A percentile compares a stretch with the other conserved stretches of the same genome.
These are phyloP conservation scores for Moricandia arvensis DNA, from an alignment of 345 rosid species.

Conservation along the genomic window DNA sequence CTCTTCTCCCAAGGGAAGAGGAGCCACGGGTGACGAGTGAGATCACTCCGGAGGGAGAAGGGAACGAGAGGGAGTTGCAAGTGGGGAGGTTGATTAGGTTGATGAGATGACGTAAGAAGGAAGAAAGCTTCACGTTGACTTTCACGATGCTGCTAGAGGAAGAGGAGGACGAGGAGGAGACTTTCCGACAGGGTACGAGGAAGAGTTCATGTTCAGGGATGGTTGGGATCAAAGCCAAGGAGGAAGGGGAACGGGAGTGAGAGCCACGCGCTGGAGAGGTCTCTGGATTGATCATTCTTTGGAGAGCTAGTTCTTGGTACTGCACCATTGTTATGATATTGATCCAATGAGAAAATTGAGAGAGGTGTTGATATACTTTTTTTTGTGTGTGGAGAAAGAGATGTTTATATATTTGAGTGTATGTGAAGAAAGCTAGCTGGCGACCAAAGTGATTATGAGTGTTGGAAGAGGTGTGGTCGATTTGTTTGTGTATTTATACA, in stretches of 20 bases:
- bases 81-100: slow-evolving; percentile 44
- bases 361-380: background rate
- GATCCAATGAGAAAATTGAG: background rate
- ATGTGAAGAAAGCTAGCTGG: slow-evolving; percentile 48
- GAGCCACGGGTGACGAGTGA: slow-evolving; percentile 43
- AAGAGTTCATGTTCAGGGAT: slow-evolving; percentile 43
- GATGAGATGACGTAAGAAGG: slow-evolving; percentile 60
- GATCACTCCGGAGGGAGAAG: slow-evolving; percentile 35
- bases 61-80: slow-evolving; percentile 58
- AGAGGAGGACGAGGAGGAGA: slow-evolving; percentile 12
- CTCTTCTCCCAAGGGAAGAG: slow-evolving; percentile 65
- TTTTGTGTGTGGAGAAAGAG: background rate
- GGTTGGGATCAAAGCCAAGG: slow-evolving; percentile 34
- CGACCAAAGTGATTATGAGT: slow-evolving; percentile 67
- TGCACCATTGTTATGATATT: slow-evolving; percentile 14
- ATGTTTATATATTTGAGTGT: slow-evolving; percentile 3
- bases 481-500: slow-evolving; percentile 48
- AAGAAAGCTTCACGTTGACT: slow-evolving; percentile 44
- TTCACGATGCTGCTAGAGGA: slow-evolving; percentile 9
- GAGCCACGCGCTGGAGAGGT: slow-evolving; percentile 20
- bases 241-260: slow-evolving; percentile 42
- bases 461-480: slow-evolving; percentile 48
- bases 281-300: slow-evolving; percentile 43
- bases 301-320: slow-evolving; percentile 36
- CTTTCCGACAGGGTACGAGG: slow-evolving; percentile 31